Evolutionary conservation across 2,329 filamentous ascomycete genomes (phyloP).

Genomic region (Coniochaeta sp.): DNA sequence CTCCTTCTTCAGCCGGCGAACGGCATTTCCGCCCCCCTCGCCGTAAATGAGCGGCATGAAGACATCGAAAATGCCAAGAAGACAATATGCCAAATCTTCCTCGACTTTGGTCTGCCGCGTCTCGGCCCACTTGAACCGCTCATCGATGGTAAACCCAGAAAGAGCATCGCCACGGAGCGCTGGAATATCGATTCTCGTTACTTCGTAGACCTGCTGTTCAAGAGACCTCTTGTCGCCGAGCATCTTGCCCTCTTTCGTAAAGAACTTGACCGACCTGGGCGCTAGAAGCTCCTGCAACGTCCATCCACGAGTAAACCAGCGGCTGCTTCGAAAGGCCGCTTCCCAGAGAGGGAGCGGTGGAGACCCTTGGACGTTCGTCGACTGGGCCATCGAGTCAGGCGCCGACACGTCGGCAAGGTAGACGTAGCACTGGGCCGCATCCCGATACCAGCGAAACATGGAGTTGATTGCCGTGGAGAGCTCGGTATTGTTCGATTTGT

Average conservation of each 20-base stretch:
- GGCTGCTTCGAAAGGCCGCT: slow-evolving; percentile 1
- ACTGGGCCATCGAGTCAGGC: neutral
- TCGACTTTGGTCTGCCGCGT: neutral
- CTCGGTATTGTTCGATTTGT: neutral
- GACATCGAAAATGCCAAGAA: slow-evolving; percentile 1
- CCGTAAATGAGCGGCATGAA: slow-evolving; percentile 1
- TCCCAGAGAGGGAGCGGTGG: neutral
- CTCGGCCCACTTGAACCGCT: neutral
- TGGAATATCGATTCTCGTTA: slow-evolving; percentile 5
- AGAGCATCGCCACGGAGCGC: neutral
- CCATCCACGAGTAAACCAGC: slow-evolving; percentile 5
- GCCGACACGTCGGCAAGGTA: neutral
- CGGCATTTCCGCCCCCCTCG: neutral
- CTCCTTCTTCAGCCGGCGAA: neutral
- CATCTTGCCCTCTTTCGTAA: slow-evolving; percentile 8
- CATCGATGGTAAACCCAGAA: neutral
- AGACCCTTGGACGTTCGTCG: neutral
- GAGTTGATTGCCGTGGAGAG: neutral
- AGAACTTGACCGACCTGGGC: slow-evolving; percentile 16
- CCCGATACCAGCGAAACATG: slow-evolving; percentile 1
- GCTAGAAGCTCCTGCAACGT: slow-evolving; percentile 7
- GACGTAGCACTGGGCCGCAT: neutral
- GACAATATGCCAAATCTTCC: slow-evolving; percentile 2
- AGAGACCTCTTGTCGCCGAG: slow-evolving; percentile 16
- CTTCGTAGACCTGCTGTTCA: slow-evolving; percentile 9